These are phyloP conservation scores for Crotalaria pallida DNA, from an alignment of 306 rosid genomes.

Conservation along the genomic window DNA sequence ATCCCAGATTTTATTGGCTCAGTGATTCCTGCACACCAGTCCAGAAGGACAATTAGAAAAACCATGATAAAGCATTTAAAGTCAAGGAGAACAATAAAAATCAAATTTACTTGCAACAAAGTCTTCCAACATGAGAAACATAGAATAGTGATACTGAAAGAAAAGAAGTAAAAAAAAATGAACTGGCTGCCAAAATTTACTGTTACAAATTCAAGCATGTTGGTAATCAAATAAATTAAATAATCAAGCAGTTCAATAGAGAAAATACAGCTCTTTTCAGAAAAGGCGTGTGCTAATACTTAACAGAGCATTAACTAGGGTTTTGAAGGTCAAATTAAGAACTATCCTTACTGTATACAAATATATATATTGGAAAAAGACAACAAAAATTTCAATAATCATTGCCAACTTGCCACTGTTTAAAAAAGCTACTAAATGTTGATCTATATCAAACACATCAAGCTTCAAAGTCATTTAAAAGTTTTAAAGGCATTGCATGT, in stretches of 20 bases:
- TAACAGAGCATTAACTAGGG: background rate
- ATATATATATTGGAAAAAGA: background rate
- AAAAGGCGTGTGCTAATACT: background rate
- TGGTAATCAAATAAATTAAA: background rate
- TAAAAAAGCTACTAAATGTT: background rate
- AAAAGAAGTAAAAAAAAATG: background rate
- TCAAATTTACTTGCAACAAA: background rate
- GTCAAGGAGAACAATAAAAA: background rate
- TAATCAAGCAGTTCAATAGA: background rate
- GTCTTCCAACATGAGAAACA: background rate
- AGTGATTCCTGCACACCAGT: slow-evolving; percentile 53
- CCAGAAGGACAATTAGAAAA: slow-evolving; percentile 11
- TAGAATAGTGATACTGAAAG: slow-evolving; percentile 2
- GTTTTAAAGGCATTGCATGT: background rate
- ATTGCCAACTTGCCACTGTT: background rate
- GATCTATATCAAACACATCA: background rate
- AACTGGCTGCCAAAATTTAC: background rate
- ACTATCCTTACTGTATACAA: background rate
- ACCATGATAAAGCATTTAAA: background rate
- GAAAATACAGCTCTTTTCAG: background rate
- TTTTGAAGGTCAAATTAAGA: background rate
- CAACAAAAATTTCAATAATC: background rate
- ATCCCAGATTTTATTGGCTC: slow-evolving; percentile 95
- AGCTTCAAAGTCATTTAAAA: background rate
- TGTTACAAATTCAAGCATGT: background rate